Evolutionary conservation across 768 basidiomycete species (phyloP).

Genomic region (Termitomyces sp.): DNA sequence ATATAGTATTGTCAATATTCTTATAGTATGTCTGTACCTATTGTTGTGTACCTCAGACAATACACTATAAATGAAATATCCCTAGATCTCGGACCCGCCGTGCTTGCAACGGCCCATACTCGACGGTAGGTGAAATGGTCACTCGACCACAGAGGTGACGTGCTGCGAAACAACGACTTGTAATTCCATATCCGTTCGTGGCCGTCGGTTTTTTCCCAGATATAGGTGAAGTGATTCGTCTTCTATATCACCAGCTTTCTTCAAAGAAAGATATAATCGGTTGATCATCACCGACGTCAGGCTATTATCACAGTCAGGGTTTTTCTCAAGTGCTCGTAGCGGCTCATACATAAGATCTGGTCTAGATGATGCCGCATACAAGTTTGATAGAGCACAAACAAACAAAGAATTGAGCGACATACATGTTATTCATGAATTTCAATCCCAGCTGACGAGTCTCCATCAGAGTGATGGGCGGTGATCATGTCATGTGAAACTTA

Average conservation of each 20-base stretch:
- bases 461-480: neutral
- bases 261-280: slow-evolving; percentile 14
- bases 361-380: neutral
- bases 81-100: no score
- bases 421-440: slow-evolving; percentile 8
- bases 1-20: no score
- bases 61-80: no score
- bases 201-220: neutral
- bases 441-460: neutral
- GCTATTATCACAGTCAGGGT: slow-evolving; percentile 2
- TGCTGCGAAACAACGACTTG: slow-evolving; percentile 8
- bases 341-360: slow-evolving; percentile 8
- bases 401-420: neutral
- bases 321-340: neutral
- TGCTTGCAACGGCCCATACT: no score
- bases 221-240: neutral
- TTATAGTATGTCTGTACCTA: no score
- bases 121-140: neutral
- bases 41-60: no score
- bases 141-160: slow-evolving; percentile 4
- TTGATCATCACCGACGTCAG: slow-evolving; percentile 17
- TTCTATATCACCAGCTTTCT: slow-evolving; percentile 7
- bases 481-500: neutral
- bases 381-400: neutral
- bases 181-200: slow-evolving; percentile 2